phyloP scores from a whole-genome alignment of 2,329 filamentous ascomycete genomes.

The Aureobasidium sp. region DNA sequence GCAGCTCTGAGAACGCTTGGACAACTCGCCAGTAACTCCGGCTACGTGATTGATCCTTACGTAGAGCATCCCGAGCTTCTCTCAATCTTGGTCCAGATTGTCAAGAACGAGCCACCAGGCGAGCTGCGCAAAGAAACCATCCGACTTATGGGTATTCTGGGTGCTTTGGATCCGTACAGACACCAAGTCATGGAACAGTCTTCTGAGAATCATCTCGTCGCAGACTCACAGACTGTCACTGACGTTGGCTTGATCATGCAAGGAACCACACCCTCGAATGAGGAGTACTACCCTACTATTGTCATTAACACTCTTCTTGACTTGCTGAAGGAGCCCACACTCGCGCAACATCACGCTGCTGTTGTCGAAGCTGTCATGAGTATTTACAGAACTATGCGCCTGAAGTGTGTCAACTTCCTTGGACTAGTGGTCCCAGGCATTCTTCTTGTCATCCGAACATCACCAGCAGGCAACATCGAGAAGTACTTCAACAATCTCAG shows the following conservation, averaged over 20 bases:
- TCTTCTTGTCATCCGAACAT: conserved; percentile 77
- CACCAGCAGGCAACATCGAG: conserved; percentile 70
- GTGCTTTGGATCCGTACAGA: conserved; percentile 91
- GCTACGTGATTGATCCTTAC: conserved; percentile 96
- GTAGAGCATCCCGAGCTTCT: conserved; percentile 90
- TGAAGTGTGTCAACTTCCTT: conserved; percentile 94
- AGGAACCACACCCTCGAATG: conserved; percentile 88
- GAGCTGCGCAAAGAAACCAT: conserved; percentile 88
- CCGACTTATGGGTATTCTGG: conserved; percentile 90
- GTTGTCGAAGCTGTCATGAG: conserved; percentile 98
- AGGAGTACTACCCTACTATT: conserved; percentile 97
- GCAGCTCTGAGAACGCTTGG: conserved; percentile 85
- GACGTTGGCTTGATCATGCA: conserved; percentile 98
- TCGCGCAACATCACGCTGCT: conserved; percentile 83
- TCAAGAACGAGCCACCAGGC: conserved; percentile 84
- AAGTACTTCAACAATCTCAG: conserved; percentile 97
- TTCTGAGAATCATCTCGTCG: conserved; percentile 68
- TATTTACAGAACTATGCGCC: conserved; percentile 90
- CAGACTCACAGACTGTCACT: conserved; percentile 64
- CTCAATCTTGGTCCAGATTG: conserved; percentile 86
- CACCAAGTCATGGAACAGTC: conserved; percentile 88
- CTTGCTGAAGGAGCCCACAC: conserved; percentile 82
- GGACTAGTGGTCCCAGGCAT: conserved; percentile 93
- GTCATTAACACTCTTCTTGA: conserved; percentile 93
- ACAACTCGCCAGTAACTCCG: conserved; percentile 89